These are phyloP conservation scores for Gracilariopsis chorda DNA, from an alignment of 23 red algal species.

Conservation along the genomic window DNA sequence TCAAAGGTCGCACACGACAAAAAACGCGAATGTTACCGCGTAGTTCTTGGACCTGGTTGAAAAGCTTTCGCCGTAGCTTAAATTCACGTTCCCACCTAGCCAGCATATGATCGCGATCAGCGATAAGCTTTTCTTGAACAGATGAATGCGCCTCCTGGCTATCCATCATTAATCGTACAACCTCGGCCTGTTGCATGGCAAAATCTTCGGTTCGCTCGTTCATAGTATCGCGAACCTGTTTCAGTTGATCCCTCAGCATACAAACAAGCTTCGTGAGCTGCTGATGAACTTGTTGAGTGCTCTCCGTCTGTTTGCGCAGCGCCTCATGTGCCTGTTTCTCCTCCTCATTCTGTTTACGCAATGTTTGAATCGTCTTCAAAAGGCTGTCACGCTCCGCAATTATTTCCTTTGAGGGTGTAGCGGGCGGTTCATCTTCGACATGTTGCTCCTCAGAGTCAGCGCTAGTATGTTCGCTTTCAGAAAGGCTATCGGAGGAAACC, in stretches of 20 bases:
- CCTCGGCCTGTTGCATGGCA: constrained; percentile 19
- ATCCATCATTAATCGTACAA: constrained; percentile 52
- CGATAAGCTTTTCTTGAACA: constrained; percentile 11
- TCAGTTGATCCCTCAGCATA: constrained; percentile 15
- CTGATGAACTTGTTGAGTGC: neutral
- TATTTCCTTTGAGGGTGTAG: neutral
- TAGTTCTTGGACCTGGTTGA: constrained; percentile 94
- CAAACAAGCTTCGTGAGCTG: constrained; percentile 17
- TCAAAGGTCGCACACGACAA: constrained; percentile 84
- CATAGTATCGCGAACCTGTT: constrained; percentile 29
- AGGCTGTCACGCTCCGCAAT: neutral
- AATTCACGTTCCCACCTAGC: constrained; percentile 73
- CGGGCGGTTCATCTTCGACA: neutral
- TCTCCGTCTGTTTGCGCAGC: constrained; percentile 34
- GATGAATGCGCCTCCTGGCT: constrained; percentile 23
- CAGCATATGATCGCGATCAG: neutral
- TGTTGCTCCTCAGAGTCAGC: neutral
- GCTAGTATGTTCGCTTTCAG: constrained; percentile 16
- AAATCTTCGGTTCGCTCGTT: constrained; percentile 41
- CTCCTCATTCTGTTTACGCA: constrained; percentile 16
- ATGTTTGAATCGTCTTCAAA: constrained; percentile 11
- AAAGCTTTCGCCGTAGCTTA: constrained; percentile 80
- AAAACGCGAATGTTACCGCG: constrained; percentile 99
- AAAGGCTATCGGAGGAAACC: constrained; percentile 38
- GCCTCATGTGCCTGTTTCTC: constrained; percentile 24